These are phyloP conservation scores for Cystofilobasidium ferigula DNA, from an alignment of 768 basidiomycete species.

Conservation along the genomic window DNA sequence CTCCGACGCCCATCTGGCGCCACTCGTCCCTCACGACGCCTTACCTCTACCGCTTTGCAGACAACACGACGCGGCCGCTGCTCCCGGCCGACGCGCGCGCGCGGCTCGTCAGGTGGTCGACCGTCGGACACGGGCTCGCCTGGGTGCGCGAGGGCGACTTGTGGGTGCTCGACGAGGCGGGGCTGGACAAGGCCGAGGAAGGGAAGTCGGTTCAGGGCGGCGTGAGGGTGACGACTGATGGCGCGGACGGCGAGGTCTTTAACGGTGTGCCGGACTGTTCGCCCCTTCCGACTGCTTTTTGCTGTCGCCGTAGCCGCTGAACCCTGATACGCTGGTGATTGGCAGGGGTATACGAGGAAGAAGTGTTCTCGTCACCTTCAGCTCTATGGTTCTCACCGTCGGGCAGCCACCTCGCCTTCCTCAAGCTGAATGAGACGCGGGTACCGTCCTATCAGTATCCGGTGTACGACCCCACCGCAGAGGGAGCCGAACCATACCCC, in stretches of 20 bases:
- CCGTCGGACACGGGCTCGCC: conserved; percentile 67
- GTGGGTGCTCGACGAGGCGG: conserved; percentile 53
- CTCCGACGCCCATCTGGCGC: conserved; percentile 85
- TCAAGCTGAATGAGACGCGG: conserved; percentile 72
- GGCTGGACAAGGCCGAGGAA: conserved; percentile 21
- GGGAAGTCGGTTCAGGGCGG: conserved; percentile 37
- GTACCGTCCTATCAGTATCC: conserved; percentile 78
- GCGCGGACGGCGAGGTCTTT: conserved; percentile 65
- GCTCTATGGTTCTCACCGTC: conserved; percentile 90
- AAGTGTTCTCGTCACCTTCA: conserved; percentile 60
- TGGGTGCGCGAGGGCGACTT: conserved; percentile 79
- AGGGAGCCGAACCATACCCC: conserved; percentile 64
- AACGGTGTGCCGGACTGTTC: conserved; percentile 84
- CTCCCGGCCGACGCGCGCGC: conserved; percentile 31
- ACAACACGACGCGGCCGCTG: conserved; percentile 59
- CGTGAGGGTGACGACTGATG: conserved; percentile 69
- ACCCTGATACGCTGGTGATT: background rate
- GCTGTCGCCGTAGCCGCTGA: background rate
- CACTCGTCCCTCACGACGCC: conserved; percentile 53
- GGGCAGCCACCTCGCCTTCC: conserved; percentile 60
- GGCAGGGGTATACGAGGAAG: conserved; percentile 44
- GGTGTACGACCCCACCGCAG: conserved; percentile 74
- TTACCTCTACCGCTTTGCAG: conserved; percentile 70
- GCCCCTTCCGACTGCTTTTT: background rate
- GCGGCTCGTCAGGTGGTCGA: conserved; percentile 77